phyloP scores from a whole-genome alignment of 2,329 filamentous ascomycete genomes.

The Penicillium sp. region DNA sequence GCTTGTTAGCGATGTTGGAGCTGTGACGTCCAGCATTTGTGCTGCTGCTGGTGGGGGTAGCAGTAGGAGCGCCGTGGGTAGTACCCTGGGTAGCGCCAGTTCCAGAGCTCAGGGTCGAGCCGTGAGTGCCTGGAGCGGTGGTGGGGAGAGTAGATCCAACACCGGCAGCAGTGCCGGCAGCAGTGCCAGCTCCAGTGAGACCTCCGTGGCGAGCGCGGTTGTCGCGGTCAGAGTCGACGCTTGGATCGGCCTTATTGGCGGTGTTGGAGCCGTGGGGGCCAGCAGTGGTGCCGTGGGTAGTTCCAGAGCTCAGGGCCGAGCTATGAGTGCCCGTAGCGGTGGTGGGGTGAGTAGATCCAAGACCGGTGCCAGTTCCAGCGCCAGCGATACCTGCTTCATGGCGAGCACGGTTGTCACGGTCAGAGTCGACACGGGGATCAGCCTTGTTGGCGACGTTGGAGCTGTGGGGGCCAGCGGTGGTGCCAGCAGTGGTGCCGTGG shows the following conservation, averaged over 20 bases:
- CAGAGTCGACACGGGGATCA: constrained; percentile 37
- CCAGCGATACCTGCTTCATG: neutral
- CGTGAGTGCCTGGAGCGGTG: no score
- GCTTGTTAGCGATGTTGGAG: constrained; percentile 20
- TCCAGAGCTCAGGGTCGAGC: no score
- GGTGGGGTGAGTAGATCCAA: neutral
- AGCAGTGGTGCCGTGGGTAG: neutral
- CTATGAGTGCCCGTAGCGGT: constrained; percentile 9
- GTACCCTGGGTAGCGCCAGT: neutral
- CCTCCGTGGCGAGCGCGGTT: constrained; percentile 1
- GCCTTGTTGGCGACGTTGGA: constrained; percentile 32
- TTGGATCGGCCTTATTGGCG: constrained; percentile 19
- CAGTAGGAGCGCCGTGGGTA: neutral
- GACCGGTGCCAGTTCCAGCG: neutral
- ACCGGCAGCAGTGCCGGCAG: neutral
- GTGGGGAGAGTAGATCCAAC: neutral
- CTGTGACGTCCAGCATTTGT: neutral
- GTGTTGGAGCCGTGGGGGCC: neutral
- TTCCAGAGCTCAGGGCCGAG: neutral
- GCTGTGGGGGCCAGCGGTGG: constrained; percentile 38
- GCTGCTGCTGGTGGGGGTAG: neutral
- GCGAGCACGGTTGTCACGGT: constrained; percentile 27
- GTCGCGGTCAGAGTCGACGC: constrained; percentile 1
- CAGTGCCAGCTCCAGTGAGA: neutral
- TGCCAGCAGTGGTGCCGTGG: neutral